Evolutionary conservation across 2,329 filamentous ascomycete genomes (phyloP).

Genomic region (Arthrobotrys entomopaga): DNA sequence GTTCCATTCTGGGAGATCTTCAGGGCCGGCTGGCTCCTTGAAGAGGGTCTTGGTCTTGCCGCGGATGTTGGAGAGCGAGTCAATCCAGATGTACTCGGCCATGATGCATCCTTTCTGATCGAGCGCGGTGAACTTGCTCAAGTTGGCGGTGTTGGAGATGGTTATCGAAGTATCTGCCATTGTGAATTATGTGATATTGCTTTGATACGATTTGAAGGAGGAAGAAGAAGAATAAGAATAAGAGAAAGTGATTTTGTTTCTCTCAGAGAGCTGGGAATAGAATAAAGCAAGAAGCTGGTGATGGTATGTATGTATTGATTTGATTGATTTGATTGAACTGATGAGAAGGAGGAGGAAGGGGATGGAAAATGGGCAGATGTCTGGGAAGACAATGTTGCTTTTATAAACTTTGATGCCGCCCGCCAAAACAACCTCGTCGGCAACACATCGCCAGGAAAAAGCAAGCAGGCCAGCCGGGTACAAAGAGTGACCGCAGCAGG

Average conservation of each 20-base stretch:
- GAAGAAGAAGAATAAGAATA: conserved; percentile 28
- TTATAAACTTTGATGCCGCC: conserved; percentile 48
- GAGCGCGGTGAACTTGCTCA: conserved; percentile 82
- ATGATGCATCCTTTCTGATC: conserved; percentile 89
- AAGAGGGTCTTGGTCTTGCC: conserved; percentile 89
- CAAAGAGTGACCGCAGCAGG: conserved; percentile 39
- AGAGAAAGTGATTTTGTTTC: conserved; percentile 14
- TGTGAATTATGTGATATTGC: conserved; percentile 34
- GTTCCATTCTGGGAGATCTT: conserved; percentile 81
- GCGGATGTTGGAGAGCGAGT: conserved; percentile 81
- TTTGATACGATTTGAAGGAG: conserved; percentile 23
- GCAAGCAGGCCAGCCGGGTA: conserved; percentile 31
- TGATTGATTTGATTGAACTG: conserved; percentile 5
- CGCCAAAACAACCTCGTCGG: conserved; percentile 2
- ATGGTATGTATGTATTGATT: no score
- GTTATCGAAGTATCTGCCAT: conserved; percentile 55
- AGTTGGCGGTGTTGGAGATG: conserved; percentile 58
- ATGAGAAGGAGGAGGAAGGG: conserved; percentile 27
- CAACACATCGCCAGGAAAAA: conserved; percentile 25
- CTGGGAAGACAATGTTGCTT: conserved; percentile 41
- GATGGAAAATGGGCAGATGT: conserved; percentile 9
- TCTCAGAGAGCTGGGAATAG: neutral
- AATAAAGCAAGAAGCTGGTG: no score
- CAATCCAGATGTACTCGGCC: conserved; percentile 98
- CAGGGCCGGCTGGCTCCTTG: conserved; percentile 69